phyloP scores from a whole-genome alignment of 2,329 filamentous ascomycete species.

The Dactylellina drechsleri region DNA sequence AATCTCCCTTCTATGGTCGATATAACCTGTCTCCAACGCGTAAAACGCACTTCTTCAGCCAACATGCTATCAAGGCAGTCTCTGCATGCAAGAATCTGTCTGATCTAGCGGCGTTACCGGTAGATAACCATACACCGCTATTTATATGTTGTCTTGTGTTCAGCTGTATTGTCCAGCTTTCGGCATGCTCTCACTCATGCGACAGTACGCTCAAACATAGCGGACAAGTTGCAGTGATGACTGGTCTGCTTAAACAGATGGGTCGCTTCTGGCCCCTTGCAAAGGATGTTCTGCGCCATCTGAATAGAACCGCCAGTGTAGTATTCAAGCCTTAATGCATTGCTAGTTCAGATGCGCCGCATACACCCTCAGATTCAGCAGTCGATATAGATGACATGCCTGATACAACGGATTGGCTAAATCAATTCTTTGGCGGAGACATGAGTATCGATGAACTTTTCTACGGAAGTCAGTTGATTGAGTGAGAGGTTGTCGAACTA shows the following conservation, averaged over 20 bases:
- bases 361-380: background rate
- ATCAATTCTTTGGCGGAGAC: background rate
- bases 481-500: no score
- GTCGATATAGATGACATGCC: background rate
- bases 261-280: background rate
- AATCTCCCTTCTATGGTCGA: background rate
- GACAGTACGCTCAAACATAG: background rate
- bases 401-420: background rate
- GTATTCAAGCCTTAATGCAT: background rate
- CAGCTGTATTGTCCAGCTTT: background rate
- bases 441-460: no score
- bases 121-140: background rate
- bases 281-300: background rate
- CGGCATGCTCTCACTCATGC: background rate
- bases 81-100: background rate
- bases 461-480: no score
- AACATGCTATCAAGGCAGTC: background rate
- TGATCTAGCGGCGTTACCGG: background rate
- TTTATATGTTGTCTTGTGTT: background rate
- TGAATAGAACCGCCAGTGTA: background rate
- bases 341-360: background rate
- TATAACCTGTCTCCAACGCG: background rate
- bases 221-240: background rate
- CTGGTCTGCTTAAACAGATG: slow-evolving; percentile 1
- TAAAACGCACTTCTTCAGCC: background rate